A percentile compares a stretch with the other conserved stretches of the same genome.
phyloP scores from a whole-genome alignment of 371 early-diverging fungal genomes.

The Batrachochytrium dendrobatidis region DNA sequence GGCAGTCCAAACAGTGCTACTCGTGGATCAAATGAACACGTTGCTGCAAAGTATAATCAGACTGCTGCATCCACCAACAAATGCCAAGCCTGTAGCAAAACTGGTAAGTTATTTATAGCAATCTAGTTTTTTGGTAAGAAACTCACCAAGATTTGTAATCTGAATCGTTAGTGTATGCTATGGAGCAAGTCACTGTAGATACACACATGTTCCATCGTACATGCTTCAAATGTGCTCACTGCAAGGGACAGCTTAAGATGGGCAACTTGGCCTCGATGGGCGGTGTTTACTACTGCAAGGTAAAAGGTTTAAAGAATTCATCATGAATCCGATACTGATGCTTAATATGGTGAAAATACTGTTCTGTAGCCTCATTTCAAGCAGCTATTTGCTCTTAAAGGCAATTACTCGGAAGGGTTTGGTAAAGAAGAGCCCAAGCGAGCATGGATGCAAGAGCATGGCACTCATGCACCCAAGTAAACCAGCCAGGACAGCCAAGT shows the following conservation, averaged over 20 bases:
- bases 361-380: slow-evolving; percentile 43
- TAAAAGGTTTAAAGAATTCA: no score
- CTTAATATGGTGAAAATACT: slow-evolving; percentile 25
- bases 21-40: neutral
- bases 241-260: slow-evolving; percentile 31
- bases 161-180: slow-evolving; percentile 26
- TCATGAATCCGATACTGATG: neutral
- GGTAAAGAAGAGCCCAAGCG: slow-evolving; percentile 31
- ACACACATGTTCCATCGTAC: slow-evolving; percentile 31
- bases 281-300: slow-evolving; percentile 38
- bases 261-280: slow-evolving; percentile 39
- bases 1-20: no score
- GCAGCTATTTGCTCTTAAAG: slow-evolving; percentile 44
- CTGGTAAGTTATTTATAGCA: neutral
- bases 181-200: slow-evolving; percentile 36
- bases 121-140: neutral
- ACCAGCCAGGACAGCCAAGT: no score
- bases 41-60: neutral
- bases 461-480: neutral
- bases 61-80: neutral
- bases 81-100: neutral
- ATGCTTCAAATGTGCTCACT: slow-evolving; percentile 40
- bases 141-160: neutral
- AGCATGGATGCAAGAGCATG: neutral
- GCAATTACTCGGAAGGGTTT: slow-evolving; percentile 41